phyloP scores from a whole-genome alignment of 306 rosid species.

The Astragalus membranaceus region DNA sequence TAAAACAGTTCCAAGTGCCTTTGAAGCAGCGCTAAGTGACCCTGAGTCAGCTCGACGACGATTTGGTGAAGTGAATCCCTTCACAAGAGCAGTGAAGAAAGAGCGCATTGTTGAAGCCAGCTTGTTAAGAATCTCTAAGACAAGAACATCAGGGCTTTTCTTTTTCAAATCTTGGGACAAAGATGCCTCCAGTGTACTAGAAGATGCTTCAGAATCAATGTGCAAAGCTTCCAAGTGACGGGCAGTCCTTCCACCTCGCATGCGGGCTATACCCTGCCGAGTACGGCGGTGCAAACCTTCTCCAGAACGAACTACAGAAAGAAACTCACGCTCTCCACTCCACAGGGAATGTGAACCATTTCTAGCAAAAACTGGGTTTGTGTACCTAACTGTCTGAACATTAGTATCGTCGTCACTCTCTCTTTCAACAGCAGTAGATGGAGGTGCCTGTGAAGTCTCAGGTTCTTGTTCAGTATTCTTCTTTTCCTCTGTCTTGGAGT shows the following conservation, averaged over 20 bases:
- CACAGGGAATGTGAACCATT: constrained; percentile 77
- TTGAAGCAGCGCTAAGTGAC: constrained; percentile 71
- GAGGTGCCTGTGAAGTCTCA: constrained; percentile 60
- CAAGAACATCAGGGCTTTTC: constrained; percentile 91
- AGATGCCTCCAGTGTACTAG: constrained; percentile 50
- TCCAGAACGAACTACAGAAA: constrained; percentile 84
- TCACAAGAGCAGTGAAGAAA: constrained; percentile 88
- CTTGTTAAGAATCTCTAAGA: constrained; percentile 73
- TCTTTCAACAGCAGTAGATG: constrained; percentile 64
- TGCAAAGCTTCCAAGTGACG: constrained; percentile 72
- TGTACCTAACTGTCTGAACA: constrained; percentile 72
- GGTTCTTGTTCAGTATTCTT: constrained; percentile 63
- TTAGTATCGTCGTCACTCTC: constrained; percentile 92
- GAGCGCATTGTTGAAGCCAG: constrained; percentile 77
- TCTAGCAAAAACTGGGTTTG: constrained; percentile 75
- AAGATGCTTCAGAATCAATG: constrained; percentile 71
- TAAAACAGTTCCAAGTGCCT: constrained; percentile 84
- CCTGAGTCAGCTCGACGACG: constrained; percentile 93
- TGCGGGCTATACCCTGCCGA: constrained; percentile 77
- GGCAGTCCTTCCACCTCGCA: constrained; percentile 85
- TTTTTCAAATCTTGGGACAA: constrained; percentile 73
- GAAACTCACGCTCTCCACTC: constrained; percentile 86
- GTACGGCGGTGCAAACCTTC: constrained; percentile 88
- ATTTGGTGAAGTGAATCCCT: constrained; percentile 85
- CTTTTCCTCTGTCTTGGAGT: constrained; percentile 74